Evolutionary conservation across 345 rosid genomes (phyloP).

Genomic region (Brassica nigra): DNA sequence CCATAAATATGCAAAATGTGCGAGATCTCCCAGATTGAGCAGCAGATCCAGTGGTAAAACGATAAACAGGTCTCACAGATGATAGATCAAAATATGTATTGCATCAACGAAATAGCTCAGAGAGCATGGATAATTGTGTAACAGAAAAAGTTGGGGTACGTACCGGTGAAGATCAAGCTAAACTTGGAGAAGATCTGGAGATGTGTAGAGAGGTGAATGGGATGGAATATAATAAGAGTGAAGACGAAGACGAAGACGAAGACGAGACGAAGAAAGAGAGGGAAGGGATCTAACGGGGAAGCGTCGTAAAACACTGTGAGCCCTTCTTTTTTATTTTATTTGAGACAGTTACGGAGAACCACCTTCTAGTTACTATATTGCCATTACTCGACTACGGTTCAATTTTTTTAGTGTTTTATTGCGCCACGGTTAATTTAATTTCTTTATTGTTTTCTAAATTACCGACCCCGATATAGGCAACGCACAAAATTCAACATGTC

Average conservation of each 20-base stretch:
- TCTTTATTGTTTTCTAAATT: neutral
- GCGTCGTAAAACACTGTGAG: slow-evolving; percentile 21
- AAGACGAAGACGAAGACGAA: slow-evolving; percentile 21
- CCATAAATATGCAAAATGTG: slow-evolving; percentile 13
- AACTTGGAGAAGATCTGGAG: neutral
- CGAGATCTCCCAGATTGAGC: neutral
- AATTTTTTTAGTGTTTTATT: neutral
- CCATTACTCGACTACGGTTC: neutral
- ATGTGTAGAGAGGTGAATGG: slow-evolving; percentile 12
- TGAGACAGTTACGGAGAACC: slow-evolving; percentile 29
- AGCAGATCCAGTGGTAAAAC: slow-evolving; percentile 5
- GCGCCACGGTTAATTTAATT: neutral
- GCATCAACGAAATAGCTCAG: neutral
- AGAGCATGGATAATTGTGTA: neutral
- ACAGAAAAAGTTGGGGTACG: neutral
- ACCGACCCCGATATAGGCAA: slow-evolving; percentile 13
- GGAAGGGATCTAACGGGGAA: slow-evolving; percentile 25
- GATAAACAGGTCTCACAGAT: neutral
- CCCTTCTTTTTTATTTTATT: neutral
- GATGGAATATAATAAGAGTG: slow-evolving; percentile 12
- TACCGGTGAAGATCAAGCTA: slow-evolving; percentile 25
- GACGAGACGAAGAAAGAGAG: slow-evolving; percentile 18
- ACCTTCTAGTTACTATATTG: too few species aligned
- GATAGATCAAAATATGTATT: neutral
- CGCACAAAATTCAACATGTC: neutral